These are phyloP conservation scores for Cinnamomum chago DNA, from an alignment of 164 flowering plant species.

Conservation along the genomic window DNA sequence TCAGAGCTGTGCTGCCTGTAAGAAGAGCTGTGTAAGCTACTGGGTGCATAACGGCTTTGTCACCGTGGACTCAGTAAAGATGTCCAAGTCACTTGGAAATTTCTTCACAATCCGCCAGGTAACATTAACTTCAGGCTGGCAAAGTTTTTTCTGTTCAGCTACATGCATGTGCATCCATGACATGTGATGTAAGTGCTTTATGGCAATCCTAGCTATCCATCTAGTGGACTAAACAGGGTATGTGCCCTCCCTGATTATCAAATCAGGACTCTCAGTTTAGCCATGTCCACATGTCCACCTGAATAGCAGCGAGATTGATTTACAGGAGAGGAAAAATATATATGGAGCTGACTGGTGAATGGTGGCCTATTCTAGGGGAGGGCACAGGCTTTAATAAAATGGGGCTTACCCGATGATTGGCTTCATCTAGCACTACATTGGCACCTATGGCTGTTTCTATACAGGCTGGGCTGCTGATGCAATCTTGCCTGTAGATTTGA, in stretches of 20 bases:
- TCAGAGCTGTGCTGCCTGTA: conserved; percentile 95
- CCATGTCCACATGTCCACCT: no score
- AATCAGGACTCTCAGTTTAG: no score
- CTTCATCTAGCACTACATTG: neutral
- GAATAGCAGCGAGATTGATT: no score
- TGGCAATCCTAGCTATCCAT: no score
- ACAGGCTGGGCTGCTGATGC: neutral
- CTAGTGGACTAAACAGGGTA: no score
- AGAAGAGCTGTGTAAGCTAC: conserved; percentile 58
- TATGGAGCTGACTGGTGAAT: neutral
- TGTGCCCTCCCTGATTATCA: no score
- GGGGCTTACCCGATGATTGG: neutral
- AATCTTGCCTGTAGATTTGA: no score
- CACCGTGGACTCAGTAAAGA: conserved; percentile 77
- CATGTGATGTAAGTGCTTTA: neutral
- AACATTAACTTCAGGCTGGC: neutral
- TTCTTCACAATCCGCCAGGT: conserved; percentile 98
- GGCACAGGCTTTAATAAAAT: neutral
- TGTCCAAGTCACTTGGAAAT: conserved; percentile 98
- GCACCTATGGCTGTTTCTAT: neutral
- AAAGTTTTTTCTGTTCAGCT: neutral
- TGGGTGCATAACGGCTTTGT: conserved; percentile 99
- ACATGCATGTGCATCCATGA: neutral
- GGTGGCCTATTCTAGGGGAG: neutral
- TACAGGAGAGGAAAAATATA: no score